These are phyloP conservation scores for Blastobotrys muscicola DNA, from an alignment of 805 yeast species.

Conservation along the genomic window DNA sequence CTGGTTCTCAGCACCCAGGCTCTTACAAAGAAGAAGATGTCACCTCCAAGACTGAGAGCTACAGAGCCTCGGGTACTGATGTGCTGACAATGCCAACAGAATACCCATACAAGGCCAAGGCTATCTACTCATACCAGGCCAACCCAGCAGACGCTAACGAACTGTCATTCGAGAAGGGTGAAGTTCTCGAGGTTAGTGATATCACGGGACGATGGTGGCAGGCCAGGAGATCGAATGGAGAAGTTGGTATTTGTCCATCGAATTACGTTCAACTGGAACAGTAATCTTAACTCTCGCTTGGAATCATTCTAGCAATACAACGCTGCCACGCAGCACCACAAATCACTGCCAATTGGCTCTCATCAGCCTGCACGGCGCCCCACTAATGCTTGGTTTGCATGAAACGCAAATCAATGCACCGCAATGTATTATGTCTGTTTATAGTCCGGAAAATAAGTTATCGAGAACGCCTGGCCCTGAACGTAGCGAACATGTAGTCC, in stretches of 20 bases:
- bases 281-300: too few relatives aligned
- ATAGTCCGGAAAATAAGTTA: too few relatives aligned
- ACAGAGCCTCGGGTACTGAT: conserved; percentile 3
- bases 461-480: too few relatives aligned
- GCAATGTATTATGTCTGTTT: too few relatives aligned
- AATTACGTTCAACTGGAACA: conserved; percentile 66
- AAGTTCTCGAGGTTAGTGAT: conserved; percentile 83
- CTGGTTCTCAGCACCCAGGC: conserved; percentile 9
- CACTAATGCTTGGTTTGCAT: too few relatives aligned
- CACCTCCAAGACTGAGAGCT: conserved; percentile 1
- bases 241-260: conserved; percentile 93
- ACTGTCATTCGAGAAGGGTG: conserved; percentile 83
- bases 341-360: too few relatives aligned
- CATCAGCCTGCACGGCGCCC: too few relatives aligned
- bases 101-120: conserved; percentile 79
- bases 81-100: conserved; percentile 28
- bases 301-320: too few relatives aligned
- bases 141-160: conserved; percentile 91
- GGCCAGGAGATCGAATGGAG: conserved; percentile 81
- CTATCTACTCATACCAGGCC: conserved; percentile 79
- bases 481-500: too few relatives aligned
- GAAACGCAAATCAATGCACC: too few relatives aligned
- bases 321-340: too few relatives aligned
- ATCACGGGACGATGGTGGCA: conserved; percentile 99
- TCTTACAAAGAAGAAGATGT: not conserved